Evolutionary conservation across 345 rosid species (phyloP).

Genomic region (Eucalyptus curtisii): DNA sequence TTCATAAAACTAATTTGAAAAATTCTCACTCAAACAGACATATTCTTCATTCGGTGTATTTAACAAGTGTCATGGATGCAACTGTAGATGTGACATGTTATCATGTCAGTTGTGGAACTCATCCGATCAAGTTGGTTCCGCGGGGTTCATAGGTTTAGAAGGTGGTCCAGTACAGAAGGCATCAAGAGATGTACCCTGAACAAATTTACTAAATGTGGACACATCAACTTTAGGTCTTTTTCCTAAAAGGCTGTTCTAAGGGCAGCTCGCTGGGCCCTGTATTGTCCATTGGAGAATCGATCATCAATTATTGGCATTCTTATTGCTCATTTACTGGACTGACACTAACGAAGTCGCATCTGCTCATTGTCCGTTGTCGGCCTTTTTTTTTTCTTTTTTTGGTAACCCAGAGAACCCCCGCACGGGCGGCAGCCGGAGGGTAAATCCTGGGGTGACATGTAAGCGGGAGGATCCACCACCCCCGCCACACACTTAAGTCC

Average conservation of each 20-base stretch:
- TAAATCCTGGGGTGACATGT: too few species aligned
- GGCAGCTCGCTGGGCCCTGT: not conserved
- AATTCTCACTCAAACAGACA: not conserved
- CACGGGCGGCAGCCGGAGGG: too few species aligned
- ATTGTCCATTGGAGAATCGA: not conserved
- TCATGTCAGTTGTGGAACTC: not conserved
- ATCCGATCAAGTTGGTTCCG: not conserved
- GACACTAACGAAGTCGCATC: not conserved
- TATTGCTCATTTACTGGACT: not conserved
- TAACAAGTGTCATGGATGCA: not conserved
- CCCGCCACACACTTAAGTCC: too few species aligned
- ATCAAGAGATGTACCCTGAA: not conserved
- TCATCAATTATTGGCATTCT: not conserved
- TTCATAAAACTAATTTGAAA: not conserved
- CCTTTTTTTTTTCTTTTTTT: too few species aligned
- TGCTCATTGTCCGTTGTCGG: not conserved
- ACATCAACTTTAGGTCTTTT: not conserved
- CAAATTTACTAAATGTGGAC: not conserved
- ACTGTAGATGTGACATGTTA: not conserved
- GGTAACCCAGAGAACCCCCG: too few species aligned
- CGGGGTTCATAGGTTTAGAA: not conserved
- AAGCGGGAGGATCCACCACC: too few species aligned
- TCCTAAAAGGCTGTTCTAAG: not conserved
- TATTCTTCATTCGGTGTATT: not conserved
- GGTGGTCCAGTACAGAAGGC: not conserved